A percentile compares a stretch with the other conserved stretches of the same genome.
Evolutionary conservation across 192 early-diverging fungal species (phyloP).

Genomic region (Bifiguratus adelaidae): DNA sequence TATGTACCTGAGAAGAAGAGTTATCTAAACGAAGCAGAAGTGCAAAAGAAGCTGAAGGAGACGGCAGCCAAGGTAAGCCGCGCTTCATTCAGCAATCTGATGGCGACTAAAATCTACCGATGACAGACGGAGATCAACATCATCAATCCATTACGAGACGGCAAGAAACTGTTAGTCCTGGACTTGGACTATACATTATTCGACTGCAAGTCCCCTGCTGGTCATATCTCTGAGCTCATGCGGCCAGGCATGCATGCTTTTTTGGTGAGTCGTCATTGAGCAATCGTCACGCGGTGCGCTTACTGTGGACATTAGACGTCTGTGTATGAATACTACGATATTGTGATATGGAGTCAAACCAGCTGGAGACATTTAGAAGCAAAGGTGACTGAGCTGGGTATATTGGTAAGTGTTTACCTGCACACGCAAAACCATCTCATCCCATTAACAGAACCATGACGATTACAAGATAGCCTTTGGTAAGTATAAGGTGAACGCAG

Average conservation of each 20-base stretch:
- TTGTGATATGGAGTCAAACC: slow-evolving; percentile 75
- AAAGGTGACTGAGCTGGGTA: slow-evolving; percentile 64
- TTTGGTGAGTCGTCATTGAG: slow-evolving; percentile 26
- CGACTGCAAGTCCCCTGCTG: slow-evolving; percentile 55
- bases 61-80: slow-evolving; percentile 27
- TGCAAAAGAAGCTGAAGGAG: slow-evolving; percentile 28
- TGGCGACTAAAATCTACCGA: background rate
- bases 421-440: slow-evolving; percentile 12
- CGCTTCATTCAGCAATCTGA: background rate
- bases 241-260: slow-evolving; percentile 54
- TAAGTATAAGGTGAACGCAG: background rate
- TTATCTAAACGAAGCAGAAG: slow-evolving; percentile 23
- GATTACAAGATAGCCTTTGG: slow-evolving; percentile 51
- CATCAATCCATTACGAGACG: slow-evolving; percentile 33
- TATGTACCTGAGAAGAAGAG: slow-evolving; percentile 32
- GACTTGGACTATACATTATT: slow-evolving; percentile 56
- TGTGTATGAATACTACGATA: slow-evolving; percentile 56
- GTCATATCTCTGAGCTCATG: slow-evolving; percentile 45
- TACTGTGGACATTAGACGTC: slow-evolving; percentile 35
- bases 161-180: slow-evolving; percentile 5
- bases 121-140: slow-evolving; percentile 40
- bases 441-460: slow-evolving; percentile 4
- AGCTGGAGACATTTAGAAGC: slow-evolving; percentile 58
- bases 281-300: too few relatives aligned
- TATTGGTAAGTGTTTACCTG: slow-evolving; percentile 20